Base-by-base conservation (phyloP, 441 rosid species). In the Bocquillonia castaneifolia region DNA sequence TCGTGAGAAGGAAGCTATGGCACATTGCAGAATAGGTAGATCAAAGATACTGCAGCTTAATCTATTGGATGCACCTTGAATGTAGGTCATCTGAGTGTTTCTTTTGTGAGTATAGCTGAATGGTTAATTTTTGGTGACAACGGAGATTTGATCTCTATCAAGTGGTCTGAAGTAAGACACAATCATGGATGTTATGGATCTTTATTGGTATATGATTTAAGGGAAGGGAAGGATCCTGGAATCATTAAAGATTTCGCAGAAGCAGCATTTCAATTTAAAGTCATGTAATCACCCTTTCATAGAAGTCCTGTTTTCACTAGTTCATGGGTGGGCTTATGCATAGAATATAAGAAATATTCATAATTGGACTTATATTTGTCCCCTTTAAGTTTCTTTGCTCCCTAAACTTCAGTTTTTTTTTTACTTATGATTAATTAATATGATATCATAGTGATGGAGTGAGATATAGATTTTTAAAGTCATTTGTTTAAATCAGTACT, bases 251-350 rank as follows among this genome's bases (percentile, higher is more conserved):
- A 2, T n/a, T 29, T 34, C 10, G 47, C 58, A 6, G 56, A 44
- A 18, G 17, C n/a, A 36, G 37, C 15, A 22, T n/a, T 45, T 51
- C 40, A 31, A 47, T 31, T 23, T 7, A 50, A 64, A 15, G 22
- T 3, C 15, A 50, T 31, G n/a, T n/a, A n/a, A n/a, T 20, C 9
- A 17, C 5, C 17, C 58, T 6, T 14, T n/a, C 7, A 3, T 13
- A 50, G 50, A 32, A 26, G 13, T 44, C 28, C n/a, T 59, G 20
- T 53, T 37, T 62, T 48, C 47, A 40, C 12, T n/a, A 40, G 62
- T 54, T 31, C 59, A 63, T 53, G 44, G 47, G 42, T 55, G 36
- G 61, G 56, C 13, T 39, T 64, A 7, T 54, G 36, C 17, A 29
- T 18, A 22, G 42, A 53, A n/a, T n/a, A n/a, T n/a, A 29, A 29